Base-by-base conservation (phyloP, 179 eudicot genomes). In the Corrigiola litoralis region DNA sequence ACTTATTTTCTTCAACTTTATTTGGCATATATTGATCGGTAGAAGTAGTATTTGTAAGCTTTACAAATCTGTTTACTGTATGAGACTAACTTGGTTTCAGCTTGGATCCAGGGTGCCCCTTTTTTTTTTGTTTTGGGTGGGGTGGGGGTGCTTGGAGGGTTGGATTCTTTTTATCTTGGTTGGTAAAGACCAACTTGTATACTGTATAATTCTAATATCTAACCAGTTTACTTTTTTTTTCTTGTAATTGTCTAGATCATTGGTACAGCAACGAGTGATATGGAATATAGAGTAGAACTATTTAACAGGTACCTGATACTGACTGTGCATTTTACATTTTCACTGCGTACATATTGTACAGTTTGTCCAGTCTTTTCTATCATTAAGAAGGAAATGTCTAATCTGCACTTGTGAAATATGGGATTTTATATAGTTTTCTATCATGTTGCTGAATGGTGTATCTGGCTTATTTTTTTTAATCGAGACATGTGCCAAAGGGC, bases 251-350 rank as follows among this genome's bases (percentile, higher is more conserved):
- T 82, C 75, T 82, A 88, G 95, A 69, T 81, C 58, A 72, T 83
- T 75, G 78, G 75, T 14, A 83, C 77, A 82, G 85, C 81, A 37
- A 80, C 77, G 61, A 81, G 78, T 70, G 91, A 88, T 73, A 80
- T 86, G 87, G 91, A 88, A 61, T 82, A 84, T 54, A 81, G 82
- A 70, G 84, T 80, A 46, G 89, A 84, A 56, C 48, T 88, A 76
- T 84, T 81, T 68, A 86, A 80, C 87, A 86, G 79, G 95, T 88
- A 67, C 51, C 81, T 68, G 45, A 18, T 42, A 23, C 11, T 16
- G 31, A 14, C 21, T 12, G 28, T 45, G 6, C 24, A 42, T 66
- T 44, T 61, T 18, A 20, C 51, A 41, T 2, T 42, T 23, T 59
- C 1, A 14, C 49, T 41, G 40, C 37, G 23, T 37, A 58, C 62